Evolutionary conservation across 768 basidiomycete species (phyloP).

Genomic region (Xerocomus spinulosus): DNA sequence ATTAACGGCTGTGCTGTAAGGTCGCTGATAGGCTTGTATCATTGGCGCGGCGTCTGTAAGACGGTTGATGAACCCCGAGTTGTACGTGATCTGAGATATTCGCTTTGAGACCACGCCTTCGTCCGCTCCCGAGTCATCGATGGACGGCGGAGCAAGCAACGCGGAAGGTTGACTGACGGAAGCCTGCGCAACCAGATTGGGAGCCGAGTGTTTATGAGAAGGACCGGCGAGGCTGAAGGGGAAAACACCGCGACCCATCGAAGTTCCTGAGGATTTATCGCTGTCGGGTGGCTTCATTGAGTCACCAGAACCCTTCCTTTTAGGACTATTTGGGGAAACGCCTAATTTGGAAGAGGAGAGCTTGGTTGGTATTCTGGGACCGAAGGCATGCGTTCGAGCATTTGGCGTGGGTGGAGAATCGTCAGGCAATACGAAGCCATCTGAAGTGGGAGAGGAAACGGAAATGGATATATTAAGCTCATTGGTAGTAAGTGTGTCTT

Average conservation of each 20-base stretch:
- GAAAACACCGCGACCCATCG: constrained; percentile 24
- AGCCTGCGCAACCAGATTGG: constrained; percentile 12
- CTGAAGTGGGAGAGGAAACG: constrained; percentile 41
- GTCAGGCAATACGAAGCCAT: constrained; percentile 30
- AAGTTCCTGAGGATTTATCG: constrained; percentile 14
- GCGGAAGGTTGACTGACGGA: constrained; percentile 36
- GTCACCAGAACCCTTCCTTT: constrained; percentile 47
- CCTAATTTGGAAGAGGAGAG: constrained; percentile 51
- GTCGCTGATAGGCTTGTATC: constrained; percentile 27
- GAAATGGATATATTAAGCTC: constrained; percentile 44
- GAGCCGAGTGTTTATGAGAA: constrained; percentile 25
- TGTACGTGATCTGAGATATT: constrained; percentile 74
- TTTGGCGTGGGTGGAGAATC: constrained; percentile 44
- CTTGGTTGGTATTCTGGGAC: constrained; percentile 67
- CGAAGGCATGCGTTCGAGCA: constrained; percentile 64
- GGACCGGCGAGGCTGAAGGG: constrained; percentile 28
- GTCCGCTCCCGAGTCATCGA: constrained; percentile 38
- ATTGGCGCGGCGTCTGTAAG: constrained; percentile 48
- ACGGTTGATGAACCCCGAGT: constrained; percentile 73
- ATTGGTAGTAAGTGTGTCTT: constrained; percentile 14
- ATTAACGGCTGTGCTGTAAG: constrained; percentile 31
- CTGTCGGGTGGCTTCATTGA: constrained; percentile 31
- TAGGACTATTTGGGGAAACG: constrained; percentile 47
- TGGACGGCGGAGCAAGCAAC: constrained; percentile 46
- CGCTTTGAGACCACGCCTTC: constrained; percentile 45